Conservation (phyloP, 2,329 filamentous ascomycete species). For the Fusarium mangiferae region DNA sequence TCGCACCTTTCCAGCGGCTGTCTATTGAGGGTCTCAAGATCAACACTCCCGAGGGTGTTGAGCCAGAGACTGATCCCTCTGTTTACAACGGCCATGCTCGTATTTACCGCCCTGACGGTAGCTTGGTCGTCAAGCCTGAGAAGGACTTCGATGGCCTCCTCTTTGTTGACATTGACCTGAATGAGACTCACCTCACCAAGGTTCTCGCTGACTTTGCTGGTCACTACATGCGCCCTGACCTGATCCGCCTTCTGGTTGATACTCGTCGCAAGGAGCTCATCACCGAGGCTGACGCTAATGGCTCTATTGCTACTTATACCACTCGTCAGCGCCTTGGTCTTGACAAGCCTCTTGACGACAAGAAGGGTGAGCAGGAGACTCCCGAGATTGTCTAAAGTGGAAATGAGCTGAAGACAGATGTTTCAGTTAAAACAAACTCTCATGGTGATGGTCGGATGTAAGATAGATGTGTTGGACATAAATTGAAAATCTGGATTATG, state of each 20-base stretch:
- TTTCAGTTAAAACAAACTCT: fast-evolving
- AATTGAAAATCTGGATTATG: not conserved
- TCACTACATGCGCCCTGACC: constrained; percentile 53
- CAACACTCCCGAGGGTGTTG: constrained; percentile 42
- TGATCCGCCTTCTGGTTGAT: constrained; percentile 51
- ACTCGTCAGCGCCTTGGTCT: constrained; percentile 31
- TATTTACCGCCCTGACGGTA: constrained; percentile 42
- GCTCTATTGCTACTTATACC: constrained; percentile 16
- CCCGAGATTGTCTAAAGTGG: not conserved
- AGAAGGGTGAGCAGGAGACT: constrained; percentile 17
- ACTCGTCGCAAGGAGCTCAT: constrained; percentile 40
- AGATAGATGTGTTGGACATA: not conserved
- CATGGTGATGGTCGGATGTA: not conserved
- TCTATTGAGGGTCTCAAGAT: constrained; percentile 39
- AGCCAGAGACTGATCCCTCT: constrained; percentile 39
- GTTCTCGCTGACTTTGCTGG: constrained; percentile 49
- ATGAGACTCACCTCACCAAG: constrained; percentile 44
- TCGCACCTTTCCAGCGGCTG: constrained; percentile 41
- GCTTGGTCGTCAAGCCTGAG: constrained; percentile 38
- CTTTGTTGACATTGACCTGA: constrained; percentile 61
- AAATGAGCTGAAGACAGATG: fast-evolving
- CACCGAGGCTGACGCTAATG: constrained; percentile 25
- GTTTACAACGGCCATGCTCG: constrained; percentile 41
- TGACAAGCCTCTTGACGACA: constrained; percentile 33
- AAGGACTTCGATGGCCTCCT: constrained; percentile 58